Conservation (phyloP, 345 rosid species). For the Gossypium mustelinum region DNA sequence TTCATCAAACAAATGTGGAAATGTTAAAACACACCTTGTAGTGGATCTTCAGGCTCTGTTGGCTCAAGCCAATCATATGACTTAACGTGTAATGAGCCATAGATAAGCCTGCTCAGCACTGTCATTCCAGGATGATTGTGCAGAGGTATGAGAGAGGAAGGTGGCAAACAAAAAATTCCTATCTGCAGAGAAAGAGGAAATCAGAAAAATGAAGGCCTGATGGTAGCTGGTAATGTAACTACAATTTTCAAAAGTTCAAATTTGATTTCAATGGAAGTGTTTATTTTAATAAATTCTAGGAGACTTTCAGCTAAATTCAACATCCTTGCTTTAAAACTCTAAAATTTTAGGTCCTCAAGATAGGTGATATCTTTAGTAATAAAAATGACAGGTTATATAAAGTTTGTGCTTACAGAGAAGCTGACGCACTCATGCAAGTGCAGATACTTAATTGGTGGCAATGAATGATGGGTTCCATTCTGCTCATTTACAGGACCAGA, state of each 20-base stretch:
- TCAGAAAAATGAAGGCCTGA: conserved; percentile 1
- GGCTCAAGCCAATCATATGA: conserved; percentile 87
- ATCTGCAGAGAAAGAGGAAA: conserved; percentile 45
- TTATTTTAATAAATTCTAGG: neutral
- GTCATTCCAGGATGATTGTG: conserved; percentile 98
- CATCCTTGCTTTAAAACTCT: neutral
- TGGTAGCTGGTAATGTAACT: conserved; percentile 10
- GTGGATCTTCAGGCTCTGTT: conserved; percentile 43
- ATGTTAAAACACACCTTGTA: conserved; percentile 49
- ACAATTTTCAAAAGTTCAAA: neutral
- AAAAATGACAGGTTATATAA: neutral
- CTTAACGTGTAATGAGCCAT: conserved; percentile 74
- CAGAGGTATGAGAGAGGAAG: conserved; percentile 83
- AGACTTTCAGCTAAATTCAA: neutral
- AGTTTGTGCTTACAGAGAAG: conserved; percentile 70
- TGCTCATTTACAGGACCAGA: conserved; percentile 45
- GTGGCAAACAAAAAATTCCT: conserved; percentile 91
- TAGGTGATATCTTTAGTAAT: neutral
- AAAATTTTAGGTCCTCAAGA: conserved; percentile 2
- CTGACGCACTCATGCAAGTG: conserved; percentile 88
- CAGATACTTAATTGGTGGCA: conserved; percentile 71
- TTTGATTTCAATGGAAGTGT: neutral
- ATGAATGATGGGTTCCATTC: conserved; percentile 63
- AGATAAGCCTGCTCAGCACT: conserved; percentile 85
- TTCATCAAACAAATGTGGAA: conserved; percentile 4